These are phyloP conservation scores for Lotmaria passim DNA, from an alignment of 208 protist genomes.

Conservation along the genomic window DNA sequence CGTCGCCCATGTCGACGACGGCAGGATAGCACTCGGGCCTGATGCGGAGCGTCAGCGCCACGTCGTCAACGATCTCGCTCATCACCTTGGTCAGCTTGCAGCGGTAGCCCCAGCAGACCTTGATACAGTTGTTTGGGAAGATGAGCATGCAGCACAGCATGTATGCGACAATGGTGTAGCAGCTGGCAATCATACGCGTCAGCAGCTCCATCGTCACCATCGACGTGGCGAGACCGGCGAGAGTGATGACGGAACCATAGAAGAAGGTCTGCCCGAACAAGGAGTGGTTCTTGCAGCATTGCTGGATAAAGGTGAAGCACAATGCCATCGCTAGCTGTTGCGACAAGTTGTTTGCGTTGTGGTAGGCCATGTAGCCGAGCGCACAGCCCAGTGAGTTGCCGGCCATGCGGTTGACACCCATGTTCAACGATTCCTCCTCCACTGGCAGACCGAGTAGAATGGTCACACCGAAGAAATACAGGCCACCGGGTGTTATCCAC, in stretches of 20 bases:
- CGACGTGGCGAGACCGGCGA: conserved; percentile 40
- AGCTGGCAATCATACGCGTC: conserved; percentile 44
- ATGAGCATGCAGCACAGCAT: conserved; percentile 59
- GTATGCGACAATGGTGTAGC: conserved; percentile 53
- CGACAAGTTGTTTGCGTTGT: conserved; percentile 39
- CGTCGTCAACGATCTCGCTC: conserved; percentile 45
- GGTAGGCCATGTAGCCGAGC: conserved; percentile 39
- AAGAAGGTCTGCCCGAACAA: conserved; percentile 45
- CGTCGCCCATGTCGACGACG: background rate
- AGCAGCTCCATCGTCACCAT: conserved; percentile 36
- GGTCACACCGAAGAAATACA: conserved; percentile 64
- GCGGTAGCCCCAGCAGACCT: conserved; percentile 53
- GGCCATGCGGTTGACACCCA: conserved; percentile 40
- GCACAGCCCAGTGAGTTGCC: conserved; percentile 47
- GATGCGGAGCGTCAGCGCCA: conserved; percentile 31
- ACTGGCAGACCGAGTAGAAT: conserved; percentile 65
- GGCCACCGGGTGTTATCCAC: conserved; percentile 32
- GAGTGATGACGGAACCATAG: conserved; percentile 40
- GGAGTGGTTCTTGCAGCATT: conserved; percentile 40
- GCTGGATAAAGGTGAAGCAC: conserved; percentile 39
- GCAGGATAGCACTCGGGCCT: conserved; percentile 13
- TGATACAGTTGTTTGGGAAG: conserved; percentile 66
- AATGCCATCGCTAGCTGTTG: conserved; percentile 29
- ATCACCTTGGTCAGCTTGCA: conserved; percentile 40
- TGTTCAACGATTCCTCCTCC: conserved; percentile 54